Evolutionary conservation across 352 stramenopile species (phyloP).

Genomic region (Phytophthora niederhauseri): DNA sequence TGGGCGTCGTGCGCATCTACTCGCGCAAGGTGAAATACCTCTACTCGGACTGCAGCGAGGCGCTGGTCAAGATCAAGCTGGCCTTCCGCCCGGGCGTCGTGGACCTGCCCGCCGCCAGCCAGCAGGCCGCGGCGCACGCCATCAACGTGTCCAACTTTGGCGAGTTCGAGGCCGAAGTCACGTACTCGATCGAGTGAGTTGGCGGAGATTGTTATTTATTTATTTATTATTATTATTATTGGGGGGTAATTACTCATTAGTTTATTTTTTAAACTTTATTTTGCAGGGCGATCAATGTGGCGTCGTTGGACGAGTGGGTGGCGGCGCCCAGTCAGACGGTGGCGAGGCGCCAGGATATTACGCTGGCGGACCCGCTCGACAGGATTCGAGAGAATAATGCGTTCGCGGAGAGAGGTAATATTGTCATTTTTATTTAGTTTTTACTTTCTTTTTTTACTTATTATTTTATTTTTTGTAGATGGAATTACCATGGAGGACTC

Average conservation of each 20-base stretch:
- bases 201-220: slow-evolving; percentile 1
- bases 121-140: slow-evolving; percentile 68
- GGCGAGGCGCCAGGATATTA: slow-evolving; percentile 86
- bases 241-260: neutral
- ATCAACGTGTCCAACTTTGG: slow-evolving; percentile 90
- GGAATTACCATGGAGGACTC: slow-evolving; percentile 74
- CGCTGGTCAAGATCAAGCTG: slow-evolving; percentile 99
- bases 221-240: slow-evolving; percentile 1
- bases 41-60: slow-evolving; percentile 98
- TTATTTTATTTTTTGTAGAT: slow-evolving; percentile 42
- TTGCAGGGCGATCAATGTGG: slow-evolving; percentile 58
- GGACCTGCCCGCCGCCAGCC: slow-evolving; percentile 67
- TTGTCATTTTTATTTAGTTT: neutral
- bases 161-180: slow-evolving; percentile 86
- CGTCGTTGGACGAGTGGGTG: slow-evolving; percentile 86
- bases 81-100: slow-evolving; percentile 91
- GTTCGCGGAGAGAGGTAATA: slow-evolving; percentile 54
- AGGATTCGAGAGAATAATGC: slow-evolving; percentile 54
- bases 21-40: slow-evolving; percentile 98
- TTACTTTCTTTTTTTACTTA: slow-evolving; percentile 15
- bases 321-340: slow-evolving; percentile 75
- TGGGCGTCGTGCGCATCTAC: slow-evolving; percentile 99
- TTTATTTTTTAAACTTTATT: slow-evolving; percentile 11
- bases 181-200: slow-evolving; percentile 86
- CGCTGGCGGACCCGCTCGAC: slow-evolving; percentile 71